Evolutionary conservation across 225 moss, liverwort and hornwort species (phyloP), one percentile per base, ranked within the genome.

Genomic region (Sphagnum tenellum): DNA sequence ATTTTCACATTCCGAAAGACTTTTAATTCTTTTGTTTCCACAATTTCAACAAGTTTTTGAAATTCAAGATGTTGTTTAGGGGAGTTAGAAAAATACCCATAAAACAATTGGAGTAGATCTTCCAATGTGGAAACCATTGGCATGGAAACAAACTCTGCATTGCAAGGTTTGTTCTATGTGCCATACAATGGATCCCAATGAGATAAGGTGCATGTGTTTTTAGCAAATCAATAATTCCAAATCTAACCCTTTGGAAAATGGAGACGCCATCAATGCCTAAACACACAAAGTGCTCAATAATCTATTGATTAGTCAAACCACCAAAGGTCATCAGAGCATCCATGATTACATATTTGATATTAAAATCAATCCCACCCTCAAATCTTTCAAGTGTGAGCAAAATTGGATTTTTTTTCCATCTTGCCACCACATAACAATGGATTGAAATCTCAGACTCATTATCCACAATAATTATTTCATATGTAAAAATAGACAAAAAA

Each of bases 101-200:
- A 49, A 10, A 63, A 7, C 0, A 4, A 12, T 48, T 63, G 47
- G 8, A 63, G n/a, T 3, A 63, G 48, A 3, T 63, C 63, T 63
- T 63, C 63, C 48, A 63, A 49, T 12, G 49, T 63, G 11, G 4
- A 8, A 4, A 63, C 63, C 47, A 63, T 11, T 47, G 47, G 47
- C 8, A 63, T 4, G 2, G 7, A 7, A 12, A 48, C 48, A 63
- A 63, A 10, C 47, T n/a, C 10, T 48, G 5, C 9, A 63, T 48
- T 12, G 48, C 48, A 6, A 63, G 12, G 48, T 63, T 49, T 11
- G 48, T 63, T 49, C 48, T 7, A 2, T 63, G 63, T 7, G 63
- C 47, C 47, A 63, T 48, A 14, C 63, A 63, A 63, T 63, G 63
- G 11, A 63, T 14, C 3, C 63, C 47, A 8, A 63, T 63, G 3